Evolutionary conservation across 148 eudicot genomes (phyloP).

Genomic region (Polygonum aviculare): DNA sequence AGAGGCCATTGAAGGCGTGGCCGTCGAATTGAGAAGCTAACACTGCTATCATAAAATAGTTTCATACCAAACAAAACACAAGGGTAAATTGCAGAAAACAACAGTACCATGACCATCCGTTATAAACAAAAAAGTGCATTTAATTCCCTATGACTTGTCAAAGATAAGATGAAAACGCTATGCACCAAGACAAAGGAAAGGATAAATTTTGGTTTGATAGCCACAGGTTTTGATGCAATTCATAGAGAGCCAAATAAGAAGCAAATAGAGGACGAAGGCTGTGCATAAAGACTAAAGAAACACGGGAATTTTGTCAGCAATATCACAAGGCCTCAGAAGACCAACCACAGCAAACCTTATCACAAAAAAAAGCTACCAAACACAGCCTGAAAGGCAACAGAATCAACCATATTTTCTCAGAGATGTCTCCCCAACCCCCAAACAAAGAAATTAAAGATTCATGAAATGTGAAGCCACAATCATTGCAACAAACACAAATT

Average conservation of each 20-base stretch:
- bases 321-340: not conserved
- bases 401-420: not conserved
- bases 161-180: not conserved
- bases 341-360: slow-evolving; percentile 5
- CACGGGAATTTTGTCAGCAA: not conserved
- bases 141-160: not conserved
- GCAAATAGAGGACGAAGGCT: not conserved
- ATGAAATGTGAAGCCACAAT: not conserved
- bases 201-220: not conserved
- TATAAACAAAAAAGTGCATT: not conserved
- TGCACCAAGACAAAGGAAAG: not conserved
- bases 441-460: slow-evolving; percentile 1
- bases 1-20: not conserved
- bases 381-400: not conserved
- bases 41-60: not conserved
- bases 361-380: not conserved
- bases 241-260: not conserved
- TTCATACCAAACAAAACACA: not conserved
- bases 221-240: slow-evolving; percentile 1
- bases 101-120: not conserved
- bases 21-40: not conserved
- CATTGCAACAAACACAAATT: not conserved
- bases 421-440: not conserved
- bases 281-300: not conserved
- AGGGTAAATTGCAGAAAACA: not conserved